Conservation (phyloP, 345 rosid genomes). For the Murraya koenigii region DNA sequence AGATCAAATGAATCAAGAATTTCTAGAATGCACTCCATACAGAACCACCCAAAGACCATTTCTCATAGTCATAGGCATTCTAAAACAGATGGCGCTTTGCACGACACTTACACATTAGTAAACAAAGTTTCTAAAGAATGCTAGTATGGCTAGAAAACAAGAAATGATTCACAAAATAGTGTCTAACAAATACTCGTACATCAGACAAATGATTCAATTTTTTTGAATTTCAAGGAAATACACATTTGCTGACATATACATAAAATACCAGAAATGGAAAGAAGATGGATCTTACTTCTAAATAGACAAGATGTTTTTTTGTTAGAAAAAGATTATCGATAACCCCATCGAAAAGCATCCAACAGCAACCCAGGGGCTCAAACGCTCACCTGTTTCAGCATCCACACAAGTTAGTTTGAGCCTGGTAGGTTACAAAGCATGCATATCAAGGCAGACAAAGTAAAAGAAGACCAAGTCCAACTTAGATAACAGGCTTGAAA, state of each 20-base stretch:
- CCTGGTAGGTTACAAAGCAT: constrained; percentile 1
- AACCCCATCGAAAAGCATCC: constrained; percentile 93
- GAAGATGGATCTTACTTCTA: constrained; percentile 23
- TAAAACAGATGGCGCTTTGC: not conserved
- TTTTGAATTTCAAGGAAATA: constrained; percentile 1
- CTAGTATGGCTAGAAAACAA: constrained; percentile 11
- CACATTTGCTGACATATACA: not conserved
- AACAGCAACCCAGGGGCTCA: constrained; percentile 93
- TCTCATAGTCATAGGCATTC: not conserved
- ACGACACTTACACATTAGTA: not conserved
- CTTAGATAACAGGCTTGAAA: not conserved
- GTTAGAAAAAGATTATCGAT: constrained; percentile 79
- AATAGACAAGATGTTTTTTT: constrained; percentile 11
- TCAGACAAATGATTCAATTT: constrained; percentile 10
- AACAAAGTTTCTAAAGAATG: constrained; percentile 10
- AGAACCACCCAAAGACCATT: not conserved
- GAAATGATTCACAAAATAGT: constrained; percentile 5
- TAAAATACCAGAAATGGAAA: not conserved
- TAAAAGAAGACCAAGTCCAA: not conserved
- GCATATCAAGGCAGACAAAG: constrained; percentile 8
- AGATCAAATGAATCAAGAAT: not conserved
- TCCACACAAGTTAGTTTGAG: constrained; percentile 8
- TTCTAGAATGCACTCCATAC: not conserved
- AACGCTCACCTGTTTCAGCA: constrained; percentile 69
- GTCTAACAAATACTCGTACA: constrained; percentile 8